A percentile compares a stretch with the other conserved stretches of the same genome.
phyloP scores from a whole-genome alignment of 2,329 filamentous ascomycete species.

The Lecanosticta acicola region DNA sequence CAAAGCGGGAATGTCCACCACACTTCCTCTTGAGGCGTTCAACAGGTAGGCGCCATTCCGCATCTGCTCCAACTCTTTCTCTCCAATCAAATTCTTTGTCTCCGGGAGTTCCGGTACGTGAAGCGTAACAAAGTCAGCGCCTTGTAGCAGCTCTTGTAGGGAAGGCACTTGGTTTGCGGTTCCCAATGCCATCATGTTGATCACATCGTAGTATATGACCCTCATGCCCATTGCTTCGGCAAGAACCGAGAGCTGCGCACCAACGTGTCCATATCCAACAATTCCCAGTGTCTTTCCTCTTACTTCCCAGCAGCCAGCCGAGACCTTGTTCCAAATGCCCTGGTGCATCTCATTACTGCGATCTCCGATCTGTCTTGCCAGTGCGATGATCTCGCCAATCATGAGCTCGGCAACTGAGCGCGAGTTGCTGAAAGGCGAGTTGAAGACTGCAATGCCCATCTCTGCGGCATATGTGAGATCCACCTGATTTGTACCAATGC shows the following conservation, averaged over 20 bases:
- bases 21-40: conserved; percentile 88
- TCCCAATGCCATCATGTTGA: conserved; percentile 91
- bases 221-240: conserved; percentile 97
- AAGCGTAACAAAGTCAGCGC: conserved; percentile 86
- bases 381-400: conserved; percentile 84
- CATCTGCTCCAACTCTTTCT: conserved; percentile 75
- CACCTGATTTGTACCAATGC: conserved; percentile 96
- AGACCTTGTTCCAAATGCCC: conserved; percentile 97
- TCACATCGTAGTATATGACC: conserved; percentile 93
- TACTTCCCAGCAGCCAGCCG: conserved; percentile 94
- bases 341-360: conserved; percentile 90
- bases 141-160: conserved; percentile 67
- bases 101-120: conserved; percentile 92
- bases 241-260: conserved; percentile 88
- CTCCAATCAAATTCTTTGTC: conserved; percentile 88
- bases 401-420: conserved; percentile 94
- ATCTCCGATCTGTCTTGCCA: conserved; percentile 88
- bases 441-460: conserved; percentile 94
- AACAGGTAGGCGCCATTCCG: conserved; percentile 89
- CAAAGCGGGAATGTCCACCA: conserved; percentile 89
- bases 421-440: conserved; percentile 97
- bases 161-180: conserved; percentile 77
- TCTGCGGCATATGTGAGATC: conserved; percentile 76
- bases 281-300: conserved; percentile 96
- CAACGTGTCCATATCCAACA: conserved; percentile 95